Conservation (phyloP, 2,329 filamentous ascomycete genomes). For the Talaromyces sp. region DNA sequence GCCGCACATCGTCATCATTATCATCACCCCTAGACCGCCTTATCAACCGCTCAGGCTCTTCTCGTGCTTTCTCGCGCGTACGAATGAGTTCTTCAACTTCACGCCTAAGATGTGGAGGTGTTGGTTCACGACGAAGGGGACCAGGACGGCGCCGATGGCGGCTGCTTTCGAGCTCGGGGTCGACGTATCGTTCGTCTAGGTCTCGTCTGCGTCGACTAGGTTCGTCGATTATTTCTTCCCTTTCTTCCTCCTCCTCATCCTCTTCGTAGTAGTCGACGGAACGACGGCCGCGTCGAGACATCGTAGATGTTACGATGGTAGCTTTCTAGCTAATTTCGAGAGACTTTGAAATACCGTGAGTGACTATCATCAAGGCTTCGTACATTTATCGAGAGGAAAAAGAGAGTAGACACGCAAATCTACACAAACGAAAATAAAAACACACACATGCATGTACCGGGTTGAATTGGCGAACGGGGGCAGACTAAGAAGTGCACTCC, state of each 20-base stretch:
- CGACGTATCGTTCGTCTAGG: conserved; percentile 22
- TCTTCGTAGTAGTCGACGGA: conserved; percentile 26
- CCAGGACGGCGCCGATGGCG: conserved; percentile 26
- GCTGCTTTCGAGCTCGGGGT: conserved; percentile 16
- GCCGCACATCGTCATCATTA: background rate
- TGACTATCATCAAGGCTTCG: background rate
- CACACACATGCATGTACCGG: background rate
- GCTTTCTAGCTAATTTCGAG: background rate
- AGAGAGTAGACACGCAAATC: background rate
- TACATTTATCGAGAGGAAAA: background rate
- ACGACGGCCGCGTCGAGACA: conserved; percentile 27
- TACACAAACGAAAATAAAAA: background rate
- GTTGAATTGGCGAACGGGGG: background rate
- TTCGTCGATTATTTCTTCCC: conserved; percentile 23
- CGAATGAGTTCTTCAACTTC: conserved; percentile 34
- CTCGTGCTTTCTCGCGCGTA: conserved; percentile 22
- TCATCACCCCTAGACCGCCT: background rate
- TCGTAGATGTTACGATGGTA: conserved; percentile 11
- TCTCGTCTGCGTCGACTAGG: conserved; percentile 19
- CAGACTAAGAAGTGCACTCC: background rate
- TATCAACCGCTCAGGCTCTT: background rate
- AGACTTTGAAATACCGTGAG: background rate
- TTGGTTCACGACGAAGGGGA: conserved; percentile 17
- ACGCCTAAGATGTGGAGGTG: conserved; percentile 30
- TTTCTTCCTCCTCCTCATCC: conserved; percentile 18